Evolutionary conservation across 495 filamentous ascomycete genomes (phyloP).

Genomic region (Paragyromitra xinjiangensis): DNA sequence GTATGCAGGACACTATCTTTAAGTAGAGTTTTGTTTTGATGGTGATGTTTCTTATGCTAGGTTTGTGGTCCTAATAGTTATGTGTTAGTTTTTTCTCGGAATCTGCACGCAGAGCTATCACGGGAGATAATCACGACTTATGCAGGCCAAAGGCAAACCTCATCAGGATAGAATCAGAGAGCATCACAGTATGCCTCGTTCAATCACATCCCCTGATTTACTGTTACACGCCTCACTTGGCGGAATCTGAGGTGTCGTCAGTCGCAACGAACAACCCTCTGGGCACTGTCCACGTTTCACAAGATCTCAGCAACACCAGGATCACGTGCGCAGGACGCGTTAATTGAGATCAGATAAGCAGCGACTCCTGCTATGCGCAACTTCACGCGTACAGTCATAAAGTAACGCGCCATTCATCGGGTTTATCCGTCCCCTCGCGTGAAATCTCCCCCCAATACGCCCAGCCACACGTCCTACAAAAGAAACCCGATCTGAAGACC

Average conservation of each 20-base stretch:
- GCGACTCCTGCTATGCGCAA: conserved; percentile 8
- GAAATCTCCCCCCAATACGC: conserved; percentile 9
- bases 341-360: conserved; percentile 50
- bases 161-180: too few species aligned
- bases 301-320: background rate
- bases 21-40: too few species aligned
- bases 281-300: background rate
- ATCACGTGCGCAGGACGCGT: conserved; percentile 49
- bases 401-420: conserved; percentile 21
- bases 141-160: too few species aligned
- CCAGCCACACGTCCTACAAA: conserved; percentile 11
- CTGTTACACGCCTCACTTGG: too few species aligned
- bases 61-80: too few species aligned
- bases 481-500: background rate
- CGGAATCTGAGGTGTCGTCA: background rate
- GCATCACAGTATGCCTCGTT: too few species aligned
- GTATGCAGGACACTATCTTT: too few species aligned
- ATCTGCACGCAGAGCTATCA: too few species aligned
- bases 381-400: conserved; percentile 37
- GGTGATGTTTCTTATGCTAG: too few species aligned
- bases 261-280: background rate
- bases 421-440: conserved; percentile 37
- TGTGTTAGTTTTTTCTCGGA: too few species aligned
- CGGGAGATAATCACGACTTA: too few species aligned
- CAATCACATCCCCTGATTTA: too few species aligned